Percentiles rank a stretch among this genome's conserved stretches.
phyloP scores from a whole-genome alignment of 1,284 basidiomycete species.

The Marasmius oreades region DNA sequence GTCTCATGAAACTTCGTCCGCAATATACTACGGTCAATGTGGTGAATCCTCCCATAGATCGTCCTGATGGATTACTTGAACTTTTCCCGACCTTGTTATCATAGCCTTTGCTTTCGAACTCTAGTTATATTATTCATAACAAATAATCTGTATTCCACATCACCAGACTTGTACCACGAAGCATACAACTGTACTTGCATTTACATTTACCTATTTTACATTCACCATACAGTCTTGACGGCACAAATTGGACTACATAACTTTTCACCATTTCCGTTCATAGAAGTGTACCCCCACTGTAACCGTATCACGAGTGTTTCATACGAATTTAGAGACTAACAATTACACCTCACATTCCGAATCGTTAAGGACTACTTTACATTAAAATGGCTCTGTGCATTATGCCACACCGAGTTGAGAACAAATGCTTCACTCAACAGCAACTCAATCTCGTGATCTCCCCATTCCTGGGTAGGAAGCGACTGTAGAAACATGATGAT shows the following conservation, averaged over 20 bases:
- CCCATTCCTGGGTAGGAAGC: conserved; percentile 93
- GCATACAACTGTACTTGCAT: background rate
- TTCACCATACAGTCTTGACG: background rate
- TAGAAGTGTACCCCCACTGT: no score
- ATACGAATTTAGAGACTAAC: background rate
- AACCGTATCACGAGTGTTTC: no score
- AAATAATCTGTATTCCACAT: background rate
- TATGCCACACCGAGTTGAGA: conserved; percentile 90
- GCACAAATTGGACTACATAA: background rate
- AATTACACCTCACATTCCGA: background rate
- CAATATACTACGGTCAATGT: background rate
- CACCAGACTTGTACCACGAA: background rate
- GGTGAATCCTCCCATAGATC: background rate
- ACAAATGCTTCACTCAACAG: conserved; percentile 96
- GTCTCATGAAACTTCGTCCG: background rate
- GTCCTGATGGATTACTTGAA: background rate
- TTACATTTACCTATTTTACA: background rate
- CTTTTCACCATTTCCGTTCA: background rate
- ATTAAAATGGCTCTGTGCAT: conserved; percentile 87
- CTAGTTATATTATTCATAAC: background rate
- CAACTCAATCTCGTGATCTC: conserved; percentile 93
- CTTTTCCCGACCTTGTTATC: background rate
- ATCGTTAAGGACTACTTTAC: conserved; percentile 31
- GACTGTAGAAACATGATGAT: conserved; percentile 99
- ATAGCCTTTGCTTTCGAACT: background rate